Evolutionary conservation across 176 grass and related monocot genomes (phyloP).

Genomic region (Stipa capillata): DNA sequence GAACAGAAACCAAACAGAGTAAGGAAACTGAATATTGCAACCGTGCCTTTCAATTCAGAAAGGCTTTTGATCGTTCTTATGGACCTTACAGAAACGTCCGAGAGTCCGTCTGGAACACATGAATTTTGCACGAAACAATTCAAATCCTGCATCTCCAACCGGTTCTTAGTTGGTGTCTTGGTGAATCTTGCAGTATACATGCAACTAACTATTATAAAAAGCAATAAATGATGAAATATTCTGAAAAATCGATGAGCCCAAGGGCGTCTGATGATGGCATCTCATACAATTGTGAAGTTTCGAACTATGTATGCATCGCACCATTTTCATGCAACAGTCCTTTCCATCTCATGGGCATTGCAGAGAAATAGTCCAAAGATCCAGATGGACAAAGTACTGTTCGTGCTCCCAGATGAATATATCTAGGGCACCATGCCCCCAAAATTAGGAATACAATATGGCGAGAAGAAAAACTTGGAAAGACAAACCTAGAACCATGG

Average conservation of each 20-base stretch:
- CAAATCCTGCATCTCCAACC: background rate
- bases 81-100: background rate
- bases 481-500: conserved; percentile 19
- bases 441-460: conserved; percentile 39
- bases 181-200: background rate
- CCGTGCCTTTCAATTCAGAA: background rate
- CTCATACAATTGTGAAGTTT: background rate
- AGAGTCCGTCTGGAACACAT: background rate
- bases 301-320: background rate
- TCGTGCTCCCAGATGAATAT: conserved; percentile 10
- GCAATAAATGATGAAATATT: background rate
- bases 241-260: background rate
- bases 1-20: background rate
- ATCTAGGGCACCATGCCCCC: conserved; percentile 28
- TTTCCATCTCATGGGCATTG: background rate
- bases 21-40: background rate
- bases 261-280: background rate
- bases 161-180: no score
- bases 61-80: background rate
- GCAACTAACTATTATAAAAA: background rate
- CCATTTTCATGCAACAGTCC: background rate
- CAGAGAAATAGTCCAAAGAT: background rate
- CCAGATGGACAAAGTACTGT: background rate
- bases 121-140: background rate
- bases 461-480: no score